A percentile compares a stretch with the other conserved stretches of the same genome.
Evolutionary conservation across 306 rosid species (phyloP).

Genomic region (Nissolia schottii): DNA sequence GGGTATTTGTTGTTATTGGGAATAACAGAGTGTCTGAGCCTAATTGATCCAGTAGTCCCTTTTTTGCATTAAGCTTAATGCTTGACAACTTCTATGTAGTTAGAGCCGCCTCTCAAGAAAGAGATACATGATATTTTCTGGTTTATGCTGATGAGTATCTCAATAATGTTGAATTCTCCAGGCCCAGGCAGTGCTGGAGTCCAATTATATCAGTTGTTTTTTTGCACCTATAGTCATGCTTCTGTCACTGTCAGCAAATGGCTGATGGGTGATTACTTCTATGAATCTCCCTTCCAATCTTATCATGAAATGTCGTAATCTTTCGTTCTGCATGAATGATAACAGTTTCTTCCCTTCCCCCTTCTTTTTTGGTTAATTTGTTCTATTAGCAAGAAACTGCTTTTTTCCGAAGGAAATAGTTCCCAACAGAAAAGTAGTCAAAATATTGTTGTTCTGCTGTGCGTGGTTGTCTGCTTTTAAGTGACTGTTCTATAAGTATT

Average conservation of each 20-base stretch:
- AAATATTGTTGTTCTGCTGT: slow-evolving; percentile 1
- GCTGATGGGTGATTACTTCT: background rate
- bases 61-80: background rate
- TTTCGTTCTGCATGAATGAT: background rate
- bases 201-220: background rate
- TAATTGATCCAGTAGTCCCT: background rate
- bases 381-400: background rate
- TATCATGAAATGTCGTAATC: background rate
- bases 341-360: background rate
- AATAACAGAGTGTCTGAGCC: background rate
- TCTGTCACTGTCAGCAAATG: slow-evolving; percentile 10
- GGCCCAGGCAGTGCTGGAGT: background rate
- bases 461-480: background rate
- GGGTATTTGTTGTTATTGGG: background rate
- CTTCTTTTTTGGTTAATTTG: background rate
- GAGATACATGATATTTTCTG: background rate
- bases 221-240: slow-evolving; percentile 8
- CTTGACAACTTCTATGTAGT: background rate
- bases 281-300: background rate
- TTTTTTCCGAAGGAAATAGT: background rate
- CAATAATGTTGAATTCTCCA: background rate
- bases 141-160: background rate
- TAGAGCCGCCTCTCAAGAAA: slow-evolving; percentile 6
- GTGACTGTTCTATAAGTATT: slow-evolving; percentile 9
- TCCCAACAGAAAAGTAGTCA: background rate